Evolutionary conservation across 176 grass and related monocot species (phyloP), one percentile per base, ranked within the genome.

Genomic region (Lolium multiflorum): DNA sequence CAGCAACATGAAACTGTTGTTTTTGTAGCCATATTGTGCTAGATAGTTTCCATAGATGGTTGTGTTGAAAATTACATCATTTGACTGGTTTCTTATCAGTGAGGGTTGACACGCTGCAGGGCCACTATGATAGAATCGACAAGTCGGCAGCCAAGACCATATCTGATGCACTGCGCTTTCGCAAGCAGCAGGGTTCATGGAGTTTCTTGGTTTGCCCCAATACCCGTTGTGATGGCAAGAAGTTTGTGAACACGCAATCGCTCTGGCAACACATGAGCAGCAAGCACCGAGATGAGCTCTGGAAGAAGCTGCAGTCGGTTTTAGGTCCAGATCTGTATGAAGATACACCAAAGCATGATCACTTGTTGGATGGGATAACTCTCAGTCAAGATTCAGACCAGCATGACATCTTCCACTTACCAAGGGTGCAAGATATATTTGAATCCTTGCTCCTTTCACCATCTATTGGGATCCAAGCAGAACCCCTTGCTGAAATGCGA

Each of bases 151-250:
- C 51, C 71, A 72, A 57, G 51, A 71, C 35, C 81, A 83, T 83
- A 71, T 18, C n/a, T 26, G 66, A 58, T 11, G 81, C 66, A 43
- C 14, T 10, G 37, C 35, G 81, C 7, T 72, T 72, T 83, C 9
- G 17, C 66, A 83, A 44, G 66, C 16, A 11, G 1, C 52, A 58
- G 8, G 7, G 11, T 11, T 83, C 66, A 12, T 71, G 81, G 81
- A 72, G 51, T 72, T 83, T 83, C 66, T 72, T 21, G 35, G 26
- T 83, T 71, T 83, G 50, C 9, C 81, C 67, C 52, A 4, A 70
- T 68, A 24, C 28, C 11, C 9, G 9, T 17, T 83, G 66, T 18
- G n/a, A 44, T 58, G 50, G 81, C n/a, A 22, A 71, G 35, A 71
- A 25, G 51, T 83, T 83, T 41, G 2, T 57, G n/a, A 5, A 58